A percentile compares a stretch with the other conserved stretches of the same genome.
Evolutionary conservation across 208 protist genomes (phyloP).

Genomic region (Leishmania turanica): DNA sequence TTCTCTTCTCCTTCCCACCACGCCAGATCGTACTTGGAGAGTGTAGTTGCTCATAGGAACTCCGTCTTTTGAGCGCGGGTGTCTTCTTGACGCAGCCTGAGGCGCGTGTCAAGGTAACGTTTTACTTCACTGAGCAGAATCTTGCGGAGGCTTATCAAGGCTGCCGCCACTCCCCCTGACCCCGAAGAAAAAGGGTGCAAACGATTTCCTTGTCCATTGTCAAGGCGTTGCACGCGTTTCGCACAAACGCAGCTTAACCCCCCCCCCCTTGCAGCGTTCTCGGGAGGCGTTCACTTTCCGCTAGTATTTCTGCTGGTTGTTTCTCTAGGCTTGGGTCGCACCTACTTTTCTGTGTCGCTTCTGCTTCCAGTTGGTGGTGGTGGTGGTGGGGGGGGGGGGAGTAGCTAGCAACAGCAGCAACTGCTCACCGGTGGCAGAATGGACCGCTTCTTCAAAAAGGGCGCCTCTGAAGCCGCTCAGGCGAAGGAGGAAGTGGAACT

Average conservation of each 20-base stretch:
- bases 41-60: background rate
- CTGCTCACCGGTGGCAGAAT: constrained; percentile 16
- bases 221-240: background rate
- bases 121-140: background rate
- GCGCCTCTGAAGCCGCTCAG: constrained; percentile 17
- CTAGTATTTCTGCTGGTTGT: background rate
- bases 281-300: background rate
- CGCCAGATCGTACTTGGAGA: background rate
- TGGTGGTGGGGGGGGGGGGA: too few relatives aligned
- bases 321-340: background rate
- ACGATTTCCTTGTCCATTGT: background rate
- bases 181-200: background rate
- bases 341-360: background rate
- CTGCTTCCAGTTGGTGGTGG: background rate
- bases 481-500: constrained; percentile 61
- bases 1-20: background rate
- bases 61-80: background rate
- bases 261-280: background rate
- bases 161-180: background rate
- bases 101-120: background rate
- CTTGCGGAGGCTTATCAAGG: background rate
- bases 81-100: background rate
- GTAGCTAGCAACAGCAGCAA: background rate
- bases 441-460: constrained; percentile 55
- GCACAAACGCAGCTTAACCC: background rate